Conservation (phyloP, 2,329 filamentous ascomycete species). For the Penicillium hordei region DNA sequence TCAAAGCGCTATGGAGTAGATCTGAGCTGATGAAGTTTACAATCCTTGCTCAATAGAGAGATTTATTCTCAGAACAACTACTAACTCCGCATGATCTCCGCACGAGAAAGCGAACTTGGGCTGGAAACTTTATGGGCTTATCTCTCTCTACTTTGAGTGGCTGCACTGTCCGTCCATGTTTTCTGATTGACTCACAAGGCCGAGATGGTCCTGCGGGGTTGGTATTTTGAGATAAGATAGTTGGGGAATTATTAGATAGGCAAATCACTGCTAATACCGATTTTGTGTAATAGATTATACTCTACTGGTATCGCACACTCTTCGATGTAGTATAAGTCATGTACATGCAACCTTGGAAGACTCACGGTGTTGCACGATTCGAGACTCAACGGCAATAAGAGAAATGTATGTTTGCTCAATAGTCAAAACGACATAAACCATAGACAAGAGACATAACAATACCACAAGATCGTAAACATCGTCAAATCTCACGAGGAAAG, state of each 20-base stretch:
- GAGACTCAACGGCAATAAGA: neutral
- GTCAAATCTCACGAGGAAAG: conserved; percentile 1
- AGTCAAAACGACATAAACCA: neutral
- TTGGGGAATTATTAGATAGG: neutral
- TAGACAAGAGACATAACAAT: neutral
- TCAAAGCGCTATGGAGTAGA: neutral
- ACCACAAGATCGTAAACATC: conserved; percentile 2
- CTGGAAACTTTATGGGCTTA: neutral
- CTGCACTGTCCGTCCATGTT: conserved; percentile 7
- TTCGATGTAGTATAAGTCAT: neutral
- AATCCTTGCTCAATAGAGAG: neutral
- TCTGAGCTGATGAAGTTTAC: neutral
- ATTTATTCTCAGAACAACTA: neutral
- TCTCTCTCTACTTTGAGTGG: conserved; percentile 12
- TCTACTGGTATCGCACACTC: neutral
- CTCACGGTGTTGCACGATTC: neutral
- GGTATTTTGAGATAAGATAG: neutral
- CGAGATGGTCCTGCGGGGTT: conserved; percentile 3
- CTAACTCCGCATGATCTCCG: conserved; percentile 14
- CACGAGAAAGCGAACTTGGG: neutral
- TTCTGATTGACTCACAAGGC: neutral
- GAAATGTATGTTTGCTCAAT: neutral
- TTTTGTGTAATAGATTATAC: neutral
- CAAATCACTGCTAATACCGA: neutral
- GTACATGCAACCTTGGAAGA: neutral